Evolutionary conservation across 768 basidiomycete species (phyloP), one percentile per base, ranked within the genome.

Genomic region (Exidia glandulosa): DNA sequence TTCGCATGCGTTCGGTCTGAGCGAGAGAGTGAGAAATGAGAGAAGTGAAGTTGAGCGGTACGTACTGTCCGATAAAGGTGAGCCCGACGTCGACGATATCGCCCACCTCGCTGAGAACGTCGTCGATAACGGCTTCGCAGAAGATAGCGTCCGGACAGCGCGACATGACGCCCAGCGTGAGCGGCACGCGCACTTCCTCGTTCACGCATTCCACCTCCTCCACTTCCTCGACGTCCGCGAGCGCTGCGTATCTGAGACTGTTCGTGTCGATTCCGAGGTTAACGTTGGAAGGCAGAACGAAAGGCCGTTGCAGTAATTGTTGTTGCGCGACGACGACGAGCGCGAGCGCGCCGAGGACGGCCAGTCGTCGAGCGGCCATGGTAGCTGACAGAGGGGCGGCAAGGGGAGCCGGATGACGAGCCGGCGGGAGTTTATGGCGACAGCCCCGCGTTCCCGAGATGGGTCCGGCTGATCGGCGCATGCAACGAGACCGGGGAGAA

Each of bases 131-230:
- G 4, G 78, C 73, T 71, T 95, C 93, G 68, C 91, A 94, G 13
- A 88, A 65, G 36, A 90, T 69, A 45, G 93, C 91, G 67, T 95
- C 92, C 0, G 91, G 90, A 68, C 92, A 87, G 29, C 78, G 75
- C 59, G 81, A 83, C 86, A 85, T 85, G 61, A 86, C 85, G 41
- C 81, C 81, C 37, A 84, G 70, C 12, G 74, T 69, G 25, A 84
- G 74, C 25, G 77, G 78, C 23, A 83, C 82, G 3, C 32, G 52
- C 19, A 54, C n/a, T n/a, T n/a, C n/a, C n/a, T n/a, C 50, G 50
- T 14, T 27, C 6, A 27, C 4, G 50, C 50, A 45, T 45, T 45
- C 41, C 6, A 23, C 16, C 19, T 45, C 41, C 12, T 45, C 41
- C 10, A 45, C 41, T 6, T 45, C 9, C 12, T 45, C 41, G 41